phyloP scores from a whole-genome alignment of 2,329 filamentous ascomycete genomes.

The Epichloe sibirici region DNA sequence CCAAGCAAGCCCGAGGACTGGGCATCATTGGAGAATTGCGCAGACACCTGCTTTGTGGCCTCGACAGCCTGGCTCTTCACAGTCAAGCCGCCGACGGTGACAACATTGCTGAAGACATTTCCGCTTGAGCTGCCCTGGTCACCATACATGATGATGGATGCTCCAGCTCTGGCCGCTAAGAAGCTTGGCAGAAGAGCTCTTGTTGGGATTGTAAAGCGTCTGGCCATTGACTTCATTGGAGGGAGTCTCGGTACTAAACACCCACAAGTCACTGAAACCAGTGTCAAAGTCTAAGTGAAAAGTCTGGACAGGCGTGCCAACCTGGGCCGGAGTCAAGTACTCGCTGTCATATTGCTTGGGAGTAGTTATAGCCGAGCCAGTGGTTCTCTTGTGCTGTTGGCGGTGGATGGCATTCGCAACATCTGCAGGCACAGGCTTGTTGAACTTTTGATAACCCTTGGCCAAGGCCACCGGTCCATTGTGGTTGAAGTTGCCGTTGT shows the following conservation, averaged over 20 bases:
- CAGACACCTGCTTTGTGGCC: slow-evolving; percentile 28
- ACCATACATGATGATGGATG: slow-evolving; percentile 26
- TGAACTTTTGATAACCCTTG: slow-evolving; percentile 10
- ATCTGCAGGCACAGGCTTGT: slow-evolving; percentile 6
- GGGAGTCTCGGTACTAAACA: slow-evolving; percentile 31
- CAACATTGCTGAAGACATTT: slow-evolving; percentile 30
- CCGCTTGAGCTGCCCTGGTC: slow-evolving; percentile 31
- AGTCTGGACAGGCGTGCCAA: slow-evolving; percentile 11
- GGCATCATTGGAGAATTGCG: slow-evolving; percentile 28
- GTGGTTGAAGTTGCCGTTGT: slow-evolving; percentile 6
- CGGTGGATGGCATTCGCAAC: slow-evolving; percentile 1
- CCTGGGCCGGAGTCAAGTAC: slow-evolving; percentile 9
- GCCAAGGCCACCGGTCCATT: slow-evolving; percentile 9
- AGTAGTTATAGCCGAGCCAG: slow-evolving; percentile 6
- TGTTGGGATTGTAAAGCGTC: slow-evolving; percentile 24
- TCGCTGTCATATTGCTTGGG: slow-evolving; percentile 8
- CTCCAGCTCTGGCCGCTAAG: slow-evolving; percentile 27
- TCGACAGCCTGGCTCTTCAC: slow-evolving; percentile 31
- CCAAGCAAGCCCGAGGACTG: slow-evolving; percentile 30
- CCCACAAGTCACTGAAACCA: slow-evolving; percentile 17
- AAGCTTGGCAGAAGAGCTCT: slow-evolving; percentile 25
- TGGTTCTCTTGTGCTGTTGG: neutral
- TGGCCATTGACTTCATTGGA: slow-evolving; percentile 25
- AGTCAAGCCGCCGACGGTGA: slow-evolving; percentile 29
- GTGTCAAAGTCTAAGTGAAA: slow-evolving; percentile 13